phyloP scores from a whole-genome alignment of 2,329 filamentous ascomycete species.

The Dothistroma septosporum region DNA sequence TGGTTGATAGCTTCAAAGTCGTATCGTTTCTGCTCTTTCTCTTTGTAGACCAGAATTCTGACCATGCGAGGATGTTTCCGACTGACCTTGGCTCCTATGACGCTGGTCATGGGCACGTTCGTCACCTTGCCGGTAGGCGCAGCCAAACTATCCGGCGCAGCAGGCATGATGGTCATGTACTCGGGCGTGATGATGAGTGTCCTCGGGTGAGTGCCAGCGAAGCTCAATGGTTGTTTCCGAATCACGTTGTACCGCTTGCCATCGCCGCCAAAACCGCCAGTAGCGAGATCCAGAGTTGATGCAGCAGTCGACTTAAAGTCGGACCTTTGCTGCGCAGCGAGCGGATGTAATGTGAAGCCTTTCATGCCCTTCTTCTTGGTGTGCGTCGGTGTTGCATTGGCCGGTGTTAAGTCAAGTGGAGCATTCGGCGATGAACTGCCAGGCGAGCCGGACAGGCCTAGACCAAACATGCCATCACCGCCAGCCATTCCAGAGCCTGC shows the following conservation, averaged over 20 bases:
- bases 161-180: constrained; percentile 79
- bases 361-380: constrained; percentile 34
- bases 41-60: constrained; percentile 72
- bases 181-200: constrained; percentile 78
- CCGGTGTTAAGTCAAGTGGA: constrained; percentile 52
- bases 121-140: constrained; percentile 60
- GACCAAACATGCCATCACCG: constrained; percentile 55
- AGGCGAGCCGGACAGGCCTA: constrained; percentile 65
- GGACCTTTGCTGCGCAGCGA: constrained; percentile 51
- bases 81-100: constrained; percentile 76
- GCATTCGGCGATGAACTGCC: constrained; percentile 67
- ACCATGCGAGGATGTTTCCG: constrained; percentile 77
- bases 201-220: constrained; percentile 70
- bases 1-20: constrained; percentile 75
- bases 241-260: constrained; percentile 71
- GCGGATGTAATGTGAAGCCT: constrained; percentile 51
- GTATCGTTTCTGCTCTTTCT: constrained; percentile 71
- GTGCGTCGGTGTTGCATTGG: constrained; percentile 29
- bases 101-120: constrained; percentile 76
- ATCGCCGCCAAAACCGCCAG: constrained; percentile 15
- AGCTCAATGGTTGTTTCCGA: constrained; percentile 77
- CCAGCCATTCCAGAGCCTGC: constrained; percentile 46
- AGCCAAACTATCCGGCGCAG: constrained; percentile 34
- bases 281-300: constrained; percentile 43
- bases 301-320: constrained; percentile 20